A percentile compares a stretch with the other conserved stretches of the same genome.
Evolutionary conservation across 495 filamentous ascomycete genomes (phyloP).

Genomic region (Aeminium ludgeri): DNA sequence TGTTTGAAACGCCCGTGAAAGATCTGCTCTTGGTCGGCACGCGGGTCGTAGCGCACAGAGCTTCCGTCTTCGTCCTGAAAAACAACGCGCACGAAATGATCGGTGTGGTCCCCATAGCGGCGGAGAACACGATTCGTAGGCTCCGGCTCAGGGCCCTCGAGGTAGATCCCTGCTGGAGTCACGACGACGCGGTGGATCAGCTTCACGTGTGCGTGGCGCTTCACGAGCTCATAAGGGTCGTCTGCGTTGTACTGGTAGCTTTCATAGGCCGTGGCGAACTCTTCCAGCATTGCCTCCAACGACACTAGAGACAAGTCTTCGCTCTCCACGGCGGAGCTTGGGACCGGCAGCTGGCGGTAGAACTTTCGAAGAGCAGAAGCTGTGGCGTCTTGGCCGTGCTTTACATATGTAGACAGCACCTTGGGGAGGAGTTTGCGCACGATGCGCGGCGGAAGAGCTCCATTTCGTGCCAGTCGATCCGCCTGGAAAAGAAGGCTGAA

Average conservation of each 20-base stretch:
- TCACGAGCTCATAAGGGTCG: constrained; percentile 15
- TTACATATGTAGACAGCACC: constrained; percentile 10
- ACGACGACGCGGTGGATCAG: constrained; percentile 45
- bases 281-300: constrained; percentile 30
- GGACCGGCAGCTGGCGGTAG: constrained; percentile 31
- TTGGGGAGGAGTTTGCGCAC: constrained; percentile 27
- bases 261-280: constrained; percentile 25
- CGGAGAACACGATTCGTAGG: constrained; percentile 57
- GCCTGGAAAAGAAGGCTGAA: constrained; percentile 33
- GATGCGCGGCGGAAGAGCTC: constrained; percentile 31
- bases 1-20: constrained; percentile 40
- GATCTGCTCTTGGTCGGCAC: constrained; percentile 35
- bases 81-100: constrained; percentile 51
- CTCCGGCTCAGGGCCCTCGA: constrained; percentile 55
- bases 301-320: constrained; percentile 26
- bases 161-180: constrained; percentile 49
- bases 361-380: constrained; percentile 24
- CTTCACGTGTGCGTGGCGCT: constrained; percentile 23
- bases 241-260: constrained; percentile 9
- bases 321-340: constrained; percentile 32
- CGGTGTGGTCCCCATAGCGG: constrained; percentile 43
- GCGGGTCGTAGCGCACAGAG: constrained; percentile 38
- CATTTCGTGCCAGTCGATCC: constrained; percentile 36
- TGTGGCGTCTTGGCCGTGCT: constrained; percentile 16
- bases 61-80: constrained; percentile 62